Base-by-base conservation (phyloP, 495 filamentous ascomycete genomes). In the Viridothelium virens region DNA sequence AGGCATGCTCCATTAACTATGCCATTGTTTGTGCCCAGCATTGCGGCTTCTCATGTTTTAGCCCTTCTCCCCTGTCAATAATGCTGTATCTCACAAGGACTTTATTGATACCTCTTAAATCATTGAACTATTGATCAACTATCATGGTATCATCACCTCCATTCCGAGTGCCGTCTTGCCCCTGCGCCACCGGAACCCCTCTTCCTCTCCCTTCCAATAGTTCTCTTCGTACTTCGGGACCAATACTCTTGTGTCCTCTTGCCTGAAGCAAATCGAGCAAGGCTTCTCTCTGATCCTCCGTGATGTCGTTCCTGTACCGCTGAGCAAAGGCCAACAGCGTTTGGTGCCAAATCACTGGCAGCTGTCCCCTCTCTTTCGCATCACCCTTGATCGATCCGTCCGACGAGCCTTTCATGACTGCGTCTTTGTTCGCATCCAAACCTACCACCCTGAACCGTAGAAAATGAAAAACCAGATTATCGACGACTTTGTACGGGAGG, bases 381-480 rank as follows among this genome's bases (percentile, higher is more conserved):
- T 79, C 74, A 65, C 73, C 72, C 10, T 78, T 74, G 31, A 78
- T 74, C 16, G 77, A 72, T 65, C 74, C 72, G 1, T 73, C 74
- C 2, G 75, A 76, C 18, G 80, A 72, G 71, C 71, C 66, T 61
- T 80, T 79, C 67, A 84, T 82, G 3, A 82, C 80, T 2, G 72
- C 74, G 46, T 80, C 78, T 10, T 78, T 80, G 12, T 74, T 68
- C 11, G 65, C 71, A 36, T 74, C 75, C 14, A 78, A 75, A 37
- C 84, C 78, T 2, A 79, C 78, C 38, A 80, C 85, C 44, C 89
- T 85, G 78, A 97, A 97, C 18, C 94, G 87, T 69, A 96, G 76
- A 75, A 97, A 98, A 77, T 97, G 92, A 78, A 97, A 97, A 16
- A 97, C 95, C 5, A 97, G 80, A 33, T 91, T 87, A 70, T 98